These are phyloP conservation scores for Metschnikowia amazonensis DNA, from an alignment of 805 yeast species.

Conservation along the genomic window DNA sequence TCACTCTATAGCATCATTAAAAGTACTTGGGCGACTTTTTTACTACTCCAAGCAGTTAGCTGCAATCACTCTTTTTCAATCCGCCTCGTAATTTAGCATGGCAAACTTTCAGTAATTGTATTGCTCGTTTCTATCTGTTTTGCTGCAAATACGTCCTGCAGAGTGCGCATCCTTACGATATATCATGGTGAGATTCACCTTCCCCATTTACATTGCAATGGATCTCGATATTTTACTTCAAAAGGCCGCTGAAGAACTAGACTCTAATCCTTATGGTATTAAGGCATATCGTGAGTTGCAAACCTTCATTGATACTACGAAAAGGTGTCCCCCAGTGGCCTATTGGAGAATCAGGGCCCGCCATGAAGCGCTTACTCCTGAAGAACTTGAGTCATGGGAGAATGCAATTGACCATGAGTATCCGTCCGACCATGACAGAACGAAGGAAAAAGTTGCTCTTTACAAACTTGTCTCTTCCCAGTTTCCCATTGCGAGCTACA, in stretches of 20 bases:
- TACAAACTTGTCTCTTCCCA: background rate
- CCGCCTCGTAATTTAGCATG: background rate
- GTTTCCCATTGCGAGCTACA: constrained; percentile 4
- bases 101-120: background rate
- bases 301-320: background rate
- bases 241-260: background rate
- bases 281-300: background rate
- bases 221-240: background rate
- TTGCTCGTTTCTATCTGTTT: background rate
- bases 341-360: constrained; percentile 6
- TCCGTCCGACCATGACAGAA: background rate
- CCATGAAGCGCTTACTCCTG: constrained; percentile 4
- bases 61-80: background rate
- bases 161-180: background rate
- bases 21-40: background rate
- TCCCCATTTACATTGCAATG: background rate
- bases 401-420: constrained; percentile 5
- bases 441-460: background rate
- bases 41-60: background rate
- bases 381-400: constrained; percentile 11
- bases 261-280: background rate
- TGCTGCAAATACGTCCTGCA: background rate
- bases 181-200: background rate
- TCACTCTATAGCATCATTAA: too few relatives aligned
- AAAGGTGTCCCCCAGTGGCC: background rate